phyloP scores from a whole-genome alignment of 202 grass and related monocot species.

The Panicum virgatum region DNA sequence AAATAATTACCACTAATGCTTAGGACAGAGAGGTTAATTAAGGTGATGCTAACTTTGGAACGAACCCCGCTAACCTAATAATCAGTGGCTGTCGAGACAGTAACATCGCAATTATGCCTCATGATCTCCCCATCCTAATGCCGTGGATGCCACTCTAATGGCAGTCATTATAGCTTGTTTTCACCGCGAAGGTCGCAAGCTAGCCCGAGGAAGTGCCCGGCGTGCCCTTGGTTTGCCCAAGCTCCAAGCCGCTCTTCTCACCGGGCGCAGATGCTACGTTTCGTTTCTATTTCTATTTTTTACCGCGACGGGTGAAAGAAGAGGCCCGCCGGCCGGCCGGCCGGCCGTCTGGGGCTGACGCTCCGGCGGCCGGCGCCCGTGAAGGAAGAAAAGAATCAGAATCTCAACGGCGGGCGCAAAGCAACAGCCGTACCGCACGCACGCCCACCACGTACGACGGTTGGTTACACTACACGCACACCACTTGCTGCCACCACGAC shows the following conservation, averaged over 20 bases:
- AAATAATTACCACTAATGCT: neutral
- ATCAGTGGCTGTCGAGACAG: neutral
- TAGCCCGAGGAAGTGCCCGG: neutral
- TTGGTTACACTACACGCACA: neutral
- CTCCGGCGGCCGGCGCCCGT: neutral
- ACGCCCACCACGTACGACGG: conserved; percentile 9
- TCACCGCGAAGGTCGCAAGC: neutral
- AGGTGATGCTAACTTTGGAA: conserved; percentile 1
- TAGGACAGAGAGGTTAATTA: neutral
- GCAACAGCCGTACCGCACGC: neutral
- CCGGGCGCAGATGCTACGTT: neutral
- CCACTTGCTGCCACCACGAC: no score
- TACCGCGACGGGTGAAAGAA: neutral
- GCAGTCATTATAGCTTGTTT: neutral
- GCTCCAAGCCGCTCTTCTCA: neutral
- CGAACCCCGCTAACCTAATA: neutral
- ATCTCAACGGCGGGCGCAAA: neutral
- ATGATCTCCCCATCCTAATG: neutral
- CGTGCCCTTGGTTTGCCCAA: neutral
- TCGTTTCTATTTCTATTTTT: neutral
- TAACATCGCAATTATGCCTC: neutral
- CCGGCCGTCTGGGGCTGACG: neutral
- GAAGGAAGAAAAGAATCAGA: conserved; percentile 9
- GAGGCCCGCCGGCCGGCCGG: no score
- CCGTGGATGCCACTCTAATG: conserved; percentile 14